Evolutionary conservation across 495 filamentous ascomycete genomes (phyloP).

Genomic region (Trichoderma virens): DNA sequence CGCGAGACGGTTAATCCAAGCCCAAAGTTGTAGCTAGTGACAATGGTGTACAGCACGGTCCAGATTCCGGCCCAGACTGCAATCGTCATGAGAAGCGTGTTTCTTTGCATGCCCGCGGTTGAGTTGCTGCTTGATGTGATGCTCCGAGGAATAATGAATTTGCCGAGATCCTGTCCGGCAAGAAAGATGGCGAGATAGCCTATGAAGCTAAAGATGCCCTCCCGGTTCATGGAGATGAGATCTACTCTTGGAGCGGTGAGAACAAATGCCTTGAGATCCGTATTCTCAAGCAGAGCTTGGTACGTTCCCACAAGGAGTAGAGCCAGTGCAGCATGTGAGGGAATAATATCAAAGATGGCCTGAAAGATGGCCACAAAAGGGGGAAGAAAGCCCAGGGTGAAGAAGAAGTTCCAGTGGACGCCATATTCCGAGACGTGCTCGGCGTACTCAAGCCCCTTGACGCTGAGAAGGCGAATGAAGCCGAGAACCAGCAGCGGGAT

Average conservation of each 20-base stretch:
- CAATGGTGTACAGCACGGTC: constrained; percentile 56
- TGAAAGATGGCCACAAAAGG: constrained; percentile 87
- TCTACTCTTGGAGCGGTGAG: constrained; percentile 71
- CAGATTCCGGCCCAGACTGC: constrained; percentile 55
- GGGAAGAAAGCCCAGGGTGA: constrained; percentile 83
- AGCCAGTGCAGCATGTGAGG: constrained; percentile 66
- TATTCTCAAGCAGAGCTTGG: constrained; percentile 67
- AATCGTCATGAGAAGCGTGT: constrained; percentile 52
- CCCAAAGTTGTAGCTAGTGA: constrained; percentile 60
- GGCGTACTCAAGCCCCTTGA: constrained; percentile 91
- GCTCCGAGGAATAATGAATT: constrained; percentile 62
- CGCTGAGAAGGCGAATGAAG: constrained; percentile 70
- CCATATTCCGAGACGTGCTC: constrained; percentile 98
- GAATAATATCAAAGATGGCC: constrained; percentile 49
- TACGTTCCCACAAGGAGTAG: constrained; percentile 58
- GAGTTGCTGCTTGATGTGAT: constrained; percentile 29
- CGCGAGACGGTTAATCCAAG: constrained; percentile 71
- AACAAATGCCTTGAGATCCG: constrained; percentile 71
- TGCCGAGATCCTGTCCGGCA: constrained; percentile 74
- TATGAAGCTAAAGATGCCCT: constrained; percentile 86
- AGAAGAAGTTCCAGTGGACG: constrained; percentile 99
- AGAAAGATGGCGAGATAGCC: constrained; percentile 96
- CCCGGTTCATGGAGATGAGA: constrained; percentile 79
- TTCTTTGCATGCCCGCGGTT: constrained; percentile 33
- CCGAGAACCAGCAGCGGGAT: constrained; percentile 77